Evolutionary conservation across 495 filamentous ascomycete species (phyloP), one percentile per base, ranked within the genome.

Genomic region (Pyrenopolyporus hunteri): DNA sequence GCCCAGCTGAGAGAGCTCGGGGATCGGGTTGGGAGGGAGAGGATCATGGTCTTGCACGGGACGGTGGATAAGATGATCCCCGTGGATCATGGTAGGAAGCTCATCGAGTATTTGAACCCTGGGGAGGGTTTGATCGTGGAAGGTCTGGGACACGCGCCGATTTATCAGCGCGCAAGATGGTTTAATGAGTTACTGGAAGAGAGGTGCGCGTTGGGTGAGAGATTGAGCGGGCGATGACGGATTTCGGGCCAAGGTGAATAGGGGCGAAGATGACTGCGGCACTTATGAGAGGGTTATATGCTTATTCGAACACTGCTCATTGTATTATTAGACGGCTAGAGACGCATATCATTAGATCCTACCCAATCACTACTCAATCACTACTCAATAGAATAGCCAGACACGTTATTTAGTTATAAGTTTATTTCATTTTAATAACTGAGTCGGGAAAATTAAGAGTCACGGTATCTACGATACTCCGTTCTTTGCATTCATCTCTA

Each of bases 11-110:
- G 74, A 62, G 62, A 76, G 40, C 42, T 91, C 3, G 85, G 76
- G 1, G 79, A 86, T 54, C 68, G 68, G 20, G 82, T 91, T 0
- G 84, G 85, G 1, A 75, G 84, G 35, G 78, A 83, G 64, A 71
- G 87, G 47, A 89, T 91, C 59, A 71, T 83, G 66, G 80, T 89
- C 2, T 47, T 86, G 48, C 87, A 89, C 71, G 88, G 88, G n/a
- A 83, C 79, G 22, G 62, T 65, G 8, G 88, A 90, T 77, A 76
- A 75, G 11, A 87, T 90, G 85, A 83, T 91, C 54, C 80, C 81
- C 6, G 78, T 83, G 36, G 77, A 70, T 5, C 86, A 89, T 73
- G 83, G 73, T 7, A 71, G 77, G 57, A 73, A 80, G 40, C 59
- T 85, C 59, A 74, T 73, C 22, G 70, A 74, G 63, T 74, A 76